Conservation (phyloP, 148 eudicot genomes). For the Chenopodium suecicum region DNA sequence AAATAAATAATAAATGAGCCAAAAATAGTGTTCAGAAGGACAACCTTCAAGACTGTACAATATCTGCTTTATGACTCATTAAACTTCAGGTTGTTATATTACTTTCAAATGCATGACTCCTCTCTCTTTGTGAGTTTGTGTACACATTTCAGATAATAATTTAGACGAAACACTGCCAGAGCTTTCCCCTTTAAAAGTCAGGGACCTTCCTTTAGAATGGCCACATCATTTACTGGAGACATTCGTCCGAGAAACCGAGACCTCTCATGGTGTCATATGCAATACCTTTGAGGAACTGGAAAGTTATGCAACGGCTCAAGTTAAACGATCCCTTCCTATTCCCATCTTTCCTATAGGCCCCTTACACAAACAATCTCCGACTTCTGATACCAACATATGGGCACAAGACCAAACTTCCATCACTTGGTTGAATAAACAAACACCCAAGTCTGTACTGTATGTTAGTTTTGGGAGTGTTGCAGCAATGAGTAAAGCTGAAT, state of each 20-base stretch:
- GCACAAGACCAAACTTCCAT: neutral
- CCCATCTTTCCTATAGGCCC: too few relatives aligned
- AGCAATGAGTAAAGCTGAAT: constrained; percentile 28
- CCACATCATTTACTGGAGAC: neutral
- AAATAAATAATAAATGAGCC: too few relatives aligned
- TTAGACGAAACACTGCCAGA: constrained; percentile 12
- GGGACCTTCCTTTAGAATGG: constrained; percentile 26
- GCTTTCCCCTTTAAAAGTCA: constrained; percentile 26
- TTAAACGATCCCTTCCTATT: too few relatives aligned
- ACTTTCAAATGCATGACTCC: neutral
- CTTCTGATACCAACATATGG: neutral
- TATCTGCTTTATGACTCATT: too few relatives aligned
- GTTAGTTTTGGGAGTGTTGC: constrained; percentile 63
- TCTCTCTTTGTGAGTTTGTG: neutral
- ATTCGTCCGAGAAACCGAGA: constrained; percentile 4
- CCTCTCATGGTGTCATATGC: constrained; percentile 9
- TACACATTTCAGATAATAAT: constrained; percentile 10
- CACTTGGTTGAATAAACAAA: neutral
- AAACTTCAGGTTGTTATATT: too few relatives aligned
- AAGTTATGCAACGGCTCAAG: too few relatives aligned
- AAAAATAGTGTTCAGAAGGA: too few relatives aligned
- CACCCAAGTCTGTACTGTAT: constrained; percentile 45
- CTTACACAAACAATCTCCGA: neutral
- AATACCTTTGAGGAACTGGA: neutral
- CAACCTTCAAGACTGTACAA: too few relatives aligned